A percentile compares a stretch with the other conserved stretches of the same genome.
phyloP scores from a whole-genome alignment of 106 monocot species.

The Phalaenopsis aphrodite region DNA sequence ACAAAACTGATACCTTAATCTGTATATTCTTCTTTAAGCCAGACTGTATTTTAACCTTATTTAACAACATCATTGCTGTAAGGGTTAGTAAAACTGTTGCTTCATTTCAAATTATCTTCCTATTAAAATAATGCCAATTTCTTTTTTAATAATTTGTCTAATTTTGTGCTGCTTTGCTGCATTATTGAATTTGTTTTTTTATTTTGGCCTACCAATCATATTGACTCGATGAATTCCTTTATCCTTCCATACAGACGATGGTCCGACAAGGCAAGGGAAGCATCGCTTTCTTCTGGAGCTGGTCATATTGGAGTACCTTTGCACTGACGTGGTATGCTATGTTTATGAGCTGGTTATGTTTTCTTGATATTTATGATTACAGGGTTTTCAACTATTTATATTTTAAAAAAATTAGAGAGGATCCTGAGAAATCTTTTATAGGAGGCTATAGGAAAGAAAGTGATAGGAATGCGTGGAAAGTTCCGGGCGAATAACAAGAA shows the following conservation, averaged over 20 bases:
- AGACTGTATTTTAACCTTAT: background rate
- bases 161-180: background rate
- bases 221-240: background rate
- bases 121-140: background rate
- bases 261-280: slow-evolving; percentile 62
- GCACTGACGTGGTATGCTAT: slow-evolving; percentile 74
- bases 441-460: background rate
- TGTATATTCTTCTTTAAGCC: background rate
- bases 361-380: background rate
- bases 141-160: background rate
- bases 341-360: background rate
- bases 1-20: background rate
- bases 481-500: background rate
- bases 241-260: slow-evolving; percentile 38
- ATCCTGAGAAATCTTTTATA: background rate
- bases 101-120: background rate
- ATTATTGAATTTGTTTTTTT: background rate
- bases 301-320: slow-evolving; percentile 99
- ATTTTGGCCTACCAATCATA: background rate
- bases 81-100: background rate
- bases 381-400: background rate
- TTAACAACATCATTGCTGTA: background rate
- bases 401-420: background rate
- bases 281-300: slow-evolving; percentile 96
- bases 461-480: background rate